Conservation (phyloP, 352 stramenopile genomes). For the Aphanomyces astaci region DNA sequence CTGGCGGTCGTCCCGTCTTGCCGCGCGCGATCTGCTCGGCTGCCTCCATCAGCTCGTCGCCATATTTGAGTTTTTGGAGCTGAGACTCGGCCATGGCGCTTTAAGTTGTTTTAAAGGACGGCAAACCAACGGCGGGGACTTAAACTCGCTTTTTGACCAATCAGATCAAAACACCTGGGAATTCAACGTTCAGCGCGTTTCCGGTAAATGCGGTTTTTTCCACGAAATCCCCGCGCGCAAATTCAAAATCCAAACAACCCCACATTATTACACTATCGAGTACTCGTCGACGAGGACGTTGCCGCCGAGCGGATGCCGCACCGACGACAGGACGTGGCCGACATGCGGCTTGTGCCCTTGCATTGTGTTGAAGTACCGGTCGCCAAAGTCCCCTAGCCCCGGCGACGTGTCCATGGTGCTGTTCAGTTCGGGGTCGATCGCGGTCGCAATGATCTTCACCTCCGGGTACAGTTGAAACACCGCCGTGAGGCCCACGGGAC, state of each 20-base stretch:
- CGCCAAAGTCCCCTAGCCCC: slow-evolving; percentile 33
- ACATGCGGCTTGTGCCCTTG: neutral
- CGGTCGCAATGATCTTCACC: slow-evolving; percentile 29
- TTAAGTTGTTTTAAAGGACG: neutral
- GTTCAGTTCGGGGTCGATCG: slow-evolving; percentile 33
- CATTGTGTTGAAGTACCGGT: slow-evolving; percentile 36
- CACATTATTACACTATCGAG: slow-evolving; percentile 3
- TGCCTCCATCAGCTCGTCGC: slow-evolving; percentile 10
- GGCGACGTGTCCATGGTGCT: slow-evolving; percentile 23
- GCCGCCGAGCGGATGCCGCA: neutral
- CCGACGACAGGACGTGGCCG: neutral
- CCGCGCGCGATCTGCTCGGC: slow-evolving; percentile 4
- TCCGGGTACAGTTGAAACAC: slow-evolving; percentile 28
- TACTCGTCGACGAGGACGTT: slow-evolving; percentile 6
- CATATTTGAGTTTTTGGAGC: slow-evolving; percentile 17
- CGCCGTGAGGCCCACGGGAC: slow-evolving; percentile 24
- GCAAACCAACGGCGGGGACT: neutral
- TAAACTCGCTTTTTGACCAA: slow-evolving; percentile 10
- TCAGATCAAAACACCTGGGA: neutral
- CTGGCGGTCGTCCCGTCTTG: slow-evolving; percentile 18
- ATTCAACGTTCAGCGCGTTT: neutral
- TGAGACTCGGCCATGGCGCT: neutral
- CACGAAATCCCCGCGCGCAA: neutral
- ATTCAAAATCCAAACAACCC: neutral
- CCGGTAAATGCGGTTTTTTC: neutral